A percentile compares a stretch with the other conserved stretches of the same genome.
Conservation (phyloP, 257 asterid genomes). For the Solanum pinnatisectum region DNA sequence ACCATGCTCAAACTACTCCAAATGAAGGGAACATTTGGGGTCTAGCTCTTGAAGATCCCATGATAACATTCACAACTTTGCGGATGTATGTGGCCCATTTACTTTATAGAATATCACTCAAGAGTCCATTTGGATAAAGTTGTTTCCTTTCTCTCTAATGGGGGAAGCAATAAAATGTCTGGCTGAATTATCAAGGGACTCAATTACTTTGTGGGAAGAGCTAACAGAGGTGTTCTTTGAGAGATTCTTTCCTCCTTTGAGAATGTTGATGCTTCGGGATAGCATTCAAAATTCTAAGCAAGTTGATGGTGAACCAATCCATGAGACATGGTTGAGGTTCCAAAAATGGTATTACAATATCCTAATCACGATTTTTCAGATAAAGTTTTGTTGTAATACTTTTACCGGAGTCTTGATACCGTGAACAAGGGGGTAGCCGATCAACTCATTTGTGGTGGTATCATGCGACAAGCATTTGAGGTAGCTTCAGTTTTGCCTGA, state of each 20-base stretch:
- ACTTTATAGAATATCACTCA: neutral
- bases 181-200: neutral
- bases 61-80: neutral
- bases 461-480: neutral
- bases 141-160: neutral
- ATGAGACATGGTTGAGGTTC: neutral
- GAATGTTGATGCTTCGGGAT: neutral
- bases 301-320: neutral
- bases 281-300: neutral
- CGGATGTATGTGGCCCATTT: neutral
- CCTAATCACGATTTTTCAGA: no score
- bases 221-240: neutral
- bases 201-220: neutral
- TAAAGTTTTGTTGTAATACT: no score
- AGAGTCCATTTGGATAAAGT: neutral
- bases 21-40: neutral
- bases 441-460: no score
- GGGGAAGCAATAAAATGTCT: neutral
- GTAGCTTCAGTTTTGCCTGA: neutral
- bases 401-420: neutral
- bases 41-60: neutral
- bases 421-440: neutral
- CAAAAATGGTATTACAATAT: neutral
- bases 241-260: neutral
- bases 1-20: neutral